These are phyloP conservation scores for Lactarius quietus DNA, from an alignment of 768 basidiomycete species.

Conservation along the genomic window DNA sequence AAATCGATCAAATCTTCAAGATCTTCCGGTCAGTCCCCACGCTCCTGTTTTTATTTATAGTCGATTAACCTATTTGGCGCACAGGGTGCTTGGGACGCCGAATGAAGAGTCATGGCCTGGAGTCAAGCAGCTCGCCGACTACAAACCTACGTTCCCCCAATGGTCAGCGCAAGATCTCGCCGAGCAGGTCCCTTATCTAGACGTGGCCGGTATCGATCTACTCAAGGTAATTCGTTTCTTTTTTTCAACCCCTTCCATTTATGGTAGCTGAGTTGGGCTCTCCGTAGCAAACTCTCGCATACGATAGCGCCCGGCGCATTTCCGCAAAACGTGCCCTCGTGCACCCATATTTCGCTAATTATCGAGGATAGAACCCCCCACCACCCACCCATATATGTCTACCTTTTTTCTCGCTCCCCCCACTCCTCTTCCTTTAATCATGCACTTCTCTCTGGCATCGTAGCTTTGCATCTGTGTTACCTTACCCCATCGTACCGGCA, in stretches of 20 bases:
- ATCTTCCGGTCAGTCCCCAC: slow-evolving; percentile 81
- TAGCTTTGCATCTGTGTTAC: slow-evolving; percentile 24
- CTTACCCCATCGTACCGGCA: slow-evolving; percentile 18
- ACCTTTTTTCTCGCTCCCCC: background rate
- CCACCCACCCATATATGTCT: background rate
- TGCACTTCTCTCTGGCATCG: slow-evolving; percentile 20
- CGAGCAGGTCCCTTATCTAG: slow-evolving; percentile 64
- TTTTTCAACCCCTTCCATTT: background rate
- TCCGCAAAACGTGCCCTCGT: slow-evolving; percentile 67
- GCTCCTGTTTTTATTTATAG: background rate
- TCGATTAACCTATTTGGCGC: background rate
- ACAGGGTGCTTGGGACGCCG: slow-evolving; percentile 86
- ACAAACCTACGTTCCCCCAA: slow-evolving; percentile 95
- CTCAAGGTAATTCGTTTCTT: slow-evolving; percentile 52
- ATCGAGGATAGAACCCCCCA: slow-evolving; percentile 29
- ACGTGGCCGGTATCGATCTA: slow-evolving; percentile 75
- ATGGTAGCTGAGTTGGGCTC: background rate
- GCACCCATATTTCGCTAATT: slow-evolving; percentile 51
- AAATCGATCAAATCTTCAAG: slow-evolving; percentile 99
- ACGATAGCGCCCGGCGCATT: slow-evolving; percentile 89
- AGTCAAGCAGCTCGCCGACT: slow-evolving; percentile 83
- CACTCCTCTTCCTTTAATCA: background rate
- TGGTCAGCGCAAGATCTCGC: slow-evolving; percentile 79
- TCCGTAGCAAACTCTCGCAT: slow-evolving; percentile 49
- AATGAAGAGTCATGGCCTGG: slow-evolving; percentile 91